A percentile compares a stretch with the other conserved stretches of the same genome.
phyloP scores from a whole-genome alignment of 2,329 filamentous ascomycete species.

The Colletotrichum orchidophilum region DNA sequence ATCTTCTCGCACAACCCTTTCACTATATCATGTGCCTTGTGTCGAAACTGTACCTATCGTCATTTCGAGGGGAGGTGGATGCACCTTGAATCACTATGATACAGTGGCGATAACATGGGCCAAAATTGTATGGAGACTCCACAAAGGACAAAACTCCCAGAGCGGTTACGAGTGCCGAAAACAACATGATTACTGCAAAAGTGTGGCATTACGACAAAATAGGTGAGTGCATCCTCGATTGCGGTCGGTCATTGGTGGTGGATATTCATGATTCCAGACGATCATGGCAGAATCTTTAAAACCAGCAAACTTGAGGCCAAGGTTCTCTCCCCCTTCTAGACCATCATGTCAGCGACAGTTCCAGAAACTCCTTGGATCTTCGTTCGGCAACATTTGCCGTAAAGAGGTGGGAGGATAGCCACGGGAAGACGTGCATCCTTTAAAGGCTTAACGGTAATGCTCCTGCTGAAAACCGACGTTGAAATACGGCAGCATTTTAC shows the following conservation, averaged over 20 bases:
- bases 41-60: background rate
- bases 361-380: conserved; percentile 8
- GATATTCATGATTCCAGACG: conserved; percentile 5
- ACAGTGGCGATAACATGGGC: background rate
- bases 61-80: background rate
- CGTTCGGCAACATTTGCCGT: background rate
- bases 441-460: background rate
- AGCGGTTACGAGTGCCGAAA: background rate
- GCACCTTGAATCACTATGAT: background rate
- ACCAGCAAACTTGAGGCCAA: background rate
- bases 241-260: conserved; percentile 11
- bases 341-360: background rate
- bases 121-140: background rate
- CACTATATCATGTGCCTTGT: background rate
- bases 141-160: background rate
- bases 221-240: background rate
- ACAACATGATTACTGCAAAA: background rate
- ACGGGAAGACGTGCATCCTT: background rate
- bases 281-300: conserved; percentile 1
- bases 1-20: background rate
- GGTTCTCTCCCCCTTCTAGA: background rate
- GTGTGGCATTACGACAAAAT: background rate
- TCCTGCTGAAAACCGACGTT: conserved; percentile 12
- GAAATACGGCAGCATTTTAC: conserved; percentile 1
- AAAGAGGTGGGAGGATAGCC: background rate